Evolutionary conservation across 805 yeast species (phyloP), one percentile per base, ranked within the genome.

Genomic region (Saturnispora kantuleensis): DNA sequence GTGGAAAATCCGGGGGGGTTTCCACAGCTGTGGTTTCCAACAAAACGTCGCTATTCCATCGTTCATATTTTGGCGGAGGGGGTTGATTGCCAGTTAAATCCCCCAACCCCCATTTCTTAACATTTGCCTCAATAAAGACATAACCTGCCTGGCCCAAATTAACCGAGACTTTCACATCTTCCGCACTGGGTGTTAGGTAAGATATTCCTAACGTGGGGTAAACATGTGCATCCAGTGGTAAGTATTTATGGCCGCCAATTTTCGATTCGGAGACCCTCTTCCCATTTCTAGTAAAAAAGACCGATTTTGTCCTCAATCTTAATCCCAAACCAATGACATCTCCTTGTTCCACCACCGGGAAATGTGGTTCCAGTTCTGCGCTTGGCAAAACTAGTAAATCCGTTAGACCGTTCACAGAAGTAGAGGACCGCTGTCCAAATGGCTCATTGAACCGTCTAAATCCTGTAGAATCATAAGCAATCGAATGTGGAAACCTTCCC

Each of bases 51-150:
- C 79, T 79, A 38, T 76, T 78, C 55, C 80, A 88, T 46, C 80
- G 77, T 40, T 85, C 84, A 63, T 90, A 90, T 9, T 93, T 81
- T 1, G 98, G 98, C 3, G 97, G 96, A 5, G 97, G 95, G 3
- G 94, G 82, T 47, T 88, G 82, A 40, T 73, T 75, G 1, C 97
- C 98, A 52, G 81, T 84, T 34, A 82, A 71, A 3, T 93, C 90
- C n/a, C 95, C 96, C 55, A 83, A 81, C 5, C 96, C 95, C 96
- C 96, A 88, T 59, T 84, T 87, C 59, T 88, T 88, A 33, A 89
- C 95, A 58, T 88, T 87, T 2, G 86, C 96, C 58, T 89, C 96
- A 40, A 89, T 85, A 57, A 75, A 87, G 2, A 89, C 96, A 64
- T 76, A 88, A 2, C 96, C 97, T 46, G 79, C 71, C 54, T 85